Evolutionary conservation across 2,329 filamentous ascomycete genomes (phyloP).

Genomic region (Bretziella fagacearum): DNA sequence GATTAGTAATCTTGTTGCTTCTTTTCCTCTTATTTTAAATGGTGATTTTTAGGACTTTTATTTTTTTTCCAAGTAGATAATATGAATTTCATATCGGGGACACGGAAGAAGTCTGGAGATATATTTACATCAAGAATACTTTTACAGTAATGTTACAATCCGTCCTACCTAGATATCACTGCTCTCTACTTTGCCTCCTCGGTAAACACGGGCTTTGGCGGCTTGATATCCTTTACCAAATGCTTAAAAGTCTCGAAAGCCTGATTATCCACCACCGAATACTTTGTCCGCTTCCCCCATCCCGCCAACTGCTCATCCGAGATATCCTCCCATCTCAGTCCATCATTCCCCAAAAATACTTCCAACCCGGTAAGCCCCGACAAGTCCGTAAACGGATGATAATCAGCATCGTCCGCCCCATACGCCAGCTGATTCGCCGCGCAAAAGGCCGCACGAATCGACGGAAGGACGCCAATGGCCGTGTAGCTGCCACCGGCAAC

Average conservation of each 20-base stretch:
- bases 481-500: constrained; percentile 43
- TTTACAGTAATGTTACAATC: too few species aligned
- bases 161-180: background rate
- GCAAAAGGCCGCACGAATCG: constrained; percentile 34
- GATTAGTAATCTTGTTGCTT: too few species aligned
- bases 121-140: too few species aligned
- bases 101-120: too few species aligned
- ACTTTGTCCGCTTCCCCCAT: constrained; percentile 1
- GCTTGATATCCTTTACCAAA: background rate
- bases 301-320: background rate
- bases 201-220: background rate
- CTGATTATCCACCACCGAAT: background rate
- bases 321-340: background rate
- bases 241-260: background rate
- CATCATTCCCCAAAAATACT: background rate
- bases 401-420: background rate
- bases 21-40: too few species aligned
- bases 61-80: too few species aligned
- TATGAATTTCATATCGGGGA: too few species aligned
- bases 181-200: background rate
- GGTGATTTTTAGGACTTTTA: too few species aligned
- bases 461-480: constrained; percentile 32
- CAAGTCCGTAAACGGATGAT: constrained; percentile 16
- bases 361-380: constrained; percentile 20
- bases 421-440: constrained; percentile 25